Percentiles rank a stretch among this genome's conserved stretches.
Conservation (phyloP, 345 rosid species). For the Populus nigra region DNA sequence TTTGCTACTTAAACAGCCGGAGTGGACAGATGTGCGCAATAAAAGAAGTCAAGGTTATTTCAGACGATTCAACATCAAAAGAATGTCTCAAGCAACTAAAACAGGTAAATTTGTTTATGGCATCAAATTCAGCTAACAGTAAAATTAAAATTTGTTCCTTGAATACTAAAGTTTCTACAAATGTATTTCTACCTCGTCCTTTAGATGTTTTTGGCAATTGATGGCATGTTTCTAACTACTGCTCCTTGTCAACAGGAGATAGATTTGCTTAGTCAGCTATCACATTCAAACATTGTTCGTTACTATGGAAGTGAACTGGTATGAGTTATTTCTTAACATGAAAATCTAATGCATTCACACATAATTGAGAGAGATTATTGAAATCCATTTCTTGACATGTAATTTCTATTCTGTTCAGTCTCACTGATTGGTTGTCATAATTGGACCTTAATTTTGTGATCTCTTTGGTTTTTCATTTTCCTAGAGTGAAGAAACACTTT, state of each 20-base stretch:
- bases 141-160: not conserved
- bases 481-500: constrained; percentile 83
- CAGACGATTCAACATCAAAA: constrained; percentile 75
- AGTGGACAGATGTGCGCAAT: constrained; percentile 95
- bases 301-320: constrained; percentile 97
- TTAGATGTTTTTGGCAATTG: constrained; percentile 1
- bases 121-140: not conserved
- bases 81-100: constrained; percentile 89
- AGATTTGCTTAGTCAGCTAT: constrained; percentile 79
- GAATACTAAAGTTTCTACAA: not conserved
- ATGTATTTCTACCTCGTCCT: not conserved
- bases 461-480: constrained; percentile 27
- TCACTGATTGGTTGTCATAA: not conserved
- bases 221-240: constrained; percentile 14
- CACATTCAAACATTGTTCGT: constrained; percentile 87
- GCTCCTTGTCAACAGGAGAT: constrained; percentile 64
- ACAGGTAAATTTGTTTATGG: constrained; percentile 50
- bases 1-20: constrained; percentile 47
- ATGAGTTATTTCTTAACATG: constrained; percentile 22
- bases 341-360: not conserved
- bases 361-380: not conserved
- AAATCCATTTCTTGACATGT: not conserved
- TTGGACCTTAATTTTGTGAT: constrained; percentile 8
- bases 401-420: not conserved
- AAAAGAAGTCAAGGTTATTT: constrained; percentile 82